phyloP scores from a whole-genome alignment of 2,329 filamentous ascomycete genomes.

The Westerdykella ornata region DNA sequence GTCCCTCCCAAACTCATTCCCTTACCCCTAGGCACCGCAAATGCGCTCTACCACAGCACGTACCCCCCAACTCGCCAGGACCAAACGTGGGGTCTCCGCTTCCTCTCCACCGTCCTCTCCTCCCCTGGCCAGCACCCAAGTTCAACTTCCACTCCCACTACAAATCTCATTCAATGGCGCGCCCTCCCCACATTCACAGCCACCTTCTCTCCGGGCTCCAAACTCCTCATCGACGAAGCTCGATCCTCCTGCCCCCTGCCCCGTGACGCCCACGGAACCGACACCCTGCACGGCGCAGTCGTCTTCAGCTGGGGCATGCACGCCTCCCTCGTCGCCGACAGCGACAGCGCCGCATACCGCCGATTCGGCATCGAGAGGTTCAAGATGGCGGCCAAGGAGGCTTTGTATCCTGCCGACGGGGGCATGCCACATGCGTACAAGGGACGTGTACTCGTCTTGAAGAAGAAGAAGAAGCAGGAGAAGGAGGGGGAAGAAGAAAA shows the following conservation, averaged over 20 bases:
- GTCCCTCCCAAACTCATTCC: conserved; percentile 52
- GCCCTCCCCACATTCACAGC: conserved; percentile 41
- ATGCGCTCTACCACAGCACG: conserved; percentile 45
- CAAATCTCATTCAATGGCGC: conserved; percentile 27
- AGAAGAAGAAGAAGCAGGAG: no score
- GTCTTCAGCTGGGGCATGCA: conserved; percentile 90
- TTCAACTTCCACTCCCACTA: no score
- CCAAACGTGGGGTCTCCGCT: conserved; percentile 38
- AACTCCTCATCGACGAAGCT: conserved; percentile 41
- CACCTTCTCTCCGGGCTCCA: conserved; percentile 42
- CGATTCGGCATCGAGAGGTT: conserved; percentile 72
- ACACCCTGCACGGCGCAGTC: conserved; percentile 61
- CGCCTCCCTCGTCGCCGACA: conserved; percentile 81
- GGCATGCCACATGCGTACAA: conserved; percentile 51
- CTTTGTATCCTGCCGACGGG: conserved; percentile 56
- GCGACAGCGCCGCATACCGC: conserved; percentile 76
- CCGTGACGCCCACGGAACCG: conserved; percentile 13
- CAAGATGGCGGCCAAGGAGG: conserved; percentile 71
- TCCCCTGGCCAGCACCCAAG: no score
- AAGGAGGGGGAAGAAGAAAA: conserved; percentile 3
- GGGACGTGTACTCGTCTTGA: conserved; percentile 46
- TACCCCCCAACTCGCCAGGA: conserved; percentile 30
- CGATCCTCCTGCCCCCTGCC: conserved; percentile 26
- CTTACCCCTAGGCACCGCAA: conserved; percentile 48
- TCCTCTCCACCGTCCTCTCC: no score